Base-by-base conservation (phyloP, 83 land plant genomes). In the Picea abies region DNA sequence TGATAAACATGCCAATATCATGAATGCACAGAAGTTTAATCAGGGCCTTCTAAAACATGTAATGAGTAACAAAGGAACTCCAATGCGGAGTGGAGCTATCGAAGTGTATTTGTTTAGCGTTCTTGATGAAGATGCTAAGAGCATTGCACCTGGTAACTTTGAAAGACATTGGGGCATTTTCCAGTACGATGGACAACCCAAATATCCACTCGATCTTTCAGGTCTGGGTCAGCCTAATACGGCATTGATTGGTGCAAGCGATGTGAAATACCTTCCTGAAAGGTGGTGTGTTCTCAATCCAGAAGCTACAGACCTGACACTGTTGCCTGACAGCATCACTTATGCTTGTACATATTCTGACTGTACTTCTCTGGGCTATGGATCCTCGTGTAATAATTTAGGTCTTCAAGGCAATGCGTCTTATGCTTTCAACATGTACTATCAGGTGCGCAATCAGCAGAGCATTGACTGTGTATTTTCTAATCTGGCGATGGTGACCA, bases 91-190 rank as follows among this genome's bases (percentile, higher is more conserved):
- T 0, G 78, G 79, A 49, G 80, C 85, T 2, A 80, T 87, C 19
- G 96, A 97, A 14, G 66, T 85, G 16, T 97, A 97, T 87, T 16
- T 97, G 39, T 95, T 97, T 79, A 79, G 88, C 25, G 86, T 97
- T 44, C 70, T 95, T 63, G 99, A 97, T 73, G 99, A 97, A 89
- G 94, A 97, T 80, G 68, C 65, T 44, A 97, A 97, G 88, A 92
- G 96, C 83, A 80, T 95, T 10, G 84, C 66, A 8, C 98, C 96
- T 15, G 99, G 99, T 7, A 87, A 88, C 61, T 97, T 97, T 83
- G 98, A 97, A 91, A 84, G 99, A 76, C 98, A 95, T 82, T 97
- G 99, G 99, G 99, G 99, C 15, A 66, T 97, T n/a, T 93, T 93
- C 84, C 35, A 83, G 81, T 95, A 85, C 67, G 99, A 97, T 82